These are phyloP conservation scores for Hevea brasiliensis DNA, from an alignment of 345 rosid species.

Conservation along the genomic window DNA sequence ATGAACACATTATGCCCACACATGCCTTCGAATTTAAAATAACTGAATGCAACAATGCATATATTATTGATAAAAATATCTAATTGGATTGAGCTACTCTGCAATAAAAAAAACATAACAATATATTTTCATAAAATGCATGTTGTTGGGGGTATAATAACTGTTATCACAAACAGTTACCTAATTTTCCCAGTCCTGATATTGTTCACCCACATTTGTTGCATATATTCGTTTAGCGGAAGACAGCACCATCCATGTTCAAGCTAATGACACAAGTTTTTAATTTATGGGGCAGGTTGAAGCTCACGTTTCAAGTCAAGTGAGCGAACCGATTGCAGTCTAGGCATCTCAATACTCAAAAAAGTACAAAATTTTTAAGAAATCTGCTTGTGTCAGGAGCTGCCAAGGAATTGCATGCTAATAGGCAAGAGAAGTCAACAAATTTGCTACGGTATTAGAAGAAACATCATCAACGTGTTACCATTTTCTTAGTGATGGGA, in stretches of 20 bases:
- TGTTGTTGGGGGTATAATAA: background rate
- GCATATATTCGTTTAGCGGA: slow-evolving; percentile 24
- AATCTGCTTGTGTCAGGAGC: slow-evolving; percentile 44
- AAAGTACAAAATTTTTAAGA: slow-evolving; percentile 37
- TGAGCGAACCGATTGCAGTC: slow-evolving; percentile 65
- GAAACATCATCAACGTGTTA: background rate
- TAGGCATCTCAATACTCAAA: slow-evolving; percentile 30
- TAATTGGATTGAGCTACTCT: background rate
- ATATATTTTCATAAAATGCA: background rate
- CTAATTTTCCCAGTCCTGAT: slow-evolving; percentile 8
- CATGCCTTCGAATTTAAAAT: background rate
- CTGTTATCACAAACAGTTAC: background rate
- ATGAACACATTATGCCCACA: background rate
- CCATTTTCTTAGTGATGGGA: background rate
- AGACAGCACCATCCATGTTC: slow-evolving; percentile 20
- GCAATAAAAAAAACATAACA: background rate
- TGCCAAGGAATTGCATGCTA: slow-evolving; percentile 16
- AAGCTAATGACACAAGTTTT: slow-evolving; percentile 32
- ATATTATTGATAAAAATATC: background rate
- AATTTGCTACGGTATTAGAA: background rate
- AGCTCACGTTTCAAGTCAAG: slow-evolving; percentile 43
- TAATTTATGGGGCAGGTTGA: slow-evolving; percentile 45
- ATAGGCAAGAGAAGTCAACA: background rate
- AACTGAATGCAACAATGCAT: background rate
- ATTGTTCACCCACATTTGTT: slow-evolving; percentile 11